Evolutionary conservation across 78 protist species (phyloP).

Genomic region (Chrysochromulina parva): DNA sequence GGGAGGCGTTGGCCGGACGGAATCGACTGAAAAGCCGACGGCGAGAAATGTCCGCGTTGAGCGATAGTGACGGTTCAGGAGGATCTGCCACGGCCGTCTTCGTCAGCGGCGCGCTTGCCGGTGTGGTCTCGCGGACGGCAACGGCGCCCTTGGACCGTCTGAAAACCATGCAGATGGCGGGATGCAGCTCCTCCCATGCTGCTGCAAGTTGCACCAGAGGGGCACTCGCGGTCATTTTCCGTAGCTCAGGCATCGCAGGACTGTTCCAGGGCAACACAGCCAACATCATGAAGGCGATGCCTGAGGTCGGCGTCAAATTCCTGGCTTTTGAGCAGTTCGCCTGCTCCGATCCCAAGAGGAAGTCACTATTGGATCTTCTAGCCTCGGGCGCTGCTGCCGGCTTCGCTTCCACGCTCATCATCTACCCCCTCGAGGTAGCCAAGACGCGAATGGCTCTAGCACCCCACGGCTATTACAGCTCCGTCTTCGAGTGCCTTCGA

Average conservation of each 20-base stretch:
- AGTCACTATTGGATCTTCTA: neutral
- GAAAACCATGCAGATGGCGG: too few relatives aligned
- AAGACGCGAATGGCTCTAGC: conserved; percentile 42
- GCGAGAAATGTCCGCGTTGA: too few relatives aligned
- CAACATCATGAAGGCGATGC: conserved; percentile 29
- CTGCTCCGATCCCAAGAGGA: neutral
- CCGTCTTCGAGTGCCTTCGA: neutral
- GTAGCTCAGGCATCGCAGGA: neutral
- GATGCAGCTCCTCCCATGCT: neutral
- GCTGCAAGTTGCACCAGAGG: neutral
- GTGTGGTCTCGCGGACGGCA: too few relatives aligned
- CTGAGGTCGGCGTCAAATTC: neutral
- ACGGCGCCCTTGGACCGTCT: too few relatives aligned
- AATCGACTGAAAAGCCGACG: too few relatives aligned
- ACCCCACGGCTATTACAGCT: neutral
- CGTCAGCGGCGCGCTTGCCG: too few relatives aligned
- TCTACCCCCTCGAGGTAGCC: conserved; percentile 50
- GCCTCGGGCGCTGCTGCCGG: conserved; percentile 36
- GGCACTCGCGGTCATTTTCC: neutral
- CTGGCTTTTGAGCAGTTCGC: neutral
- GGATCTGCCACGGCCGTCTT: too few relatives aligned
- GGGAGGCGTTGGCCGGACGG: too few relatives aligned
- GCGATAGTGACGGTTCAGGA: too few relatives aligned
- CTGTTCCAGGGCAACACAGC: conserved; percentile 30
- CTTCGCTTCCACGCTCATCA: neutral